phyloP scores from a whole-genome alignment of 2,329 filamentous ascomycete genomes.

The Diaporthe helianthi region DNA sequence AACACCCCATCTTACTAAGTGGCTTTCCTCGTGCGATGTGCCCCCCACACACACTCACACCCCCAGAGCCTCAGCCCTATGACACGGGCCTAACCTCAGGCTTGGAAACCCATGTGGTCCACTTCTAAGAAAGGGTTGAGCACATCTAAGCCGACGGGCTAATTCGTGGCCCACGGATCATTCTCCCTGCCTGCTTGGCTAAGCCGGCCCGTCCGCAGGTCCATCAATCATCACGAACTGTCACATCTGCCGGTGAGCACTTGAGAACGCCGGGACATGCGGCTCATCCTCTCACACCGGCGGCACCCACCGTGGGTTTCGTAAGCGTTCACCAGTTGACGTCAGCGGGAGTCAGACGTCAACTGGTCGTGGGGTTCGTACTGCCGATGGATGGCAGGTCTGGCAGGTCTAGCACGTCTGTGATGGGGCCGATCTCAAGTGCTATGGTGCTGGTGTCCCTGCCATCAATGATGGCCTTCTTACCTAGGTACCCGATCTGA shows the following conservation, averaged over 20 bases:
- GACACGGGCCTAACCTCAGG: neutral
- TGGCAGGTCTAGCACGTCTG: neutral
- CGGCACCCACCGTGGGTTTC: neutral
- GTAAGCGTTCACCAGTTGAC: slow-evolving; percentile 25
- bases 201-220: slow-evolving; percentile 18
- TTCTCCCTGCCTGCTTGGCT: neutral
- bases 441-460: neutral
- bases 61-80: slow-evolving; percentile 14
- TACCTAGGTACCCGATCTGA: slow-evolving; percentile 8
- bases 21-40: neutral
- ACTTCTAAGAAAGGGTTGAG: too few species aligned
- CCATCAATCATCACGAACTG: neutral
- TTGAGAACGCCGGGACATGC: neutral
- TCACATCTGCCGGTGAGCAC: neutral
- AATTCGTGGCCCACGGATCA: neutral
- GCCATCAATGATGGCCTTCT: neutral
- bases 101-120: neutral
- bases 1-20: slow-evolving; percentile 11
- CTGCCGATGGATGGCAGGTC: neutral
- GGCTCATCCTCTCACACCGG: neutral
- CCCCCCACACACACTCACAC: neutral
- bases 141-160: slow-evolving; percentile 3
- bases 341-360: slow-evolving; percentile 16
- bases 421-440: neutral
- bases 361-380: neutral